Base-by-base conservation (phyloP, 768 basidiomycete species). In the Boletus vermiculosoides region DNA sequence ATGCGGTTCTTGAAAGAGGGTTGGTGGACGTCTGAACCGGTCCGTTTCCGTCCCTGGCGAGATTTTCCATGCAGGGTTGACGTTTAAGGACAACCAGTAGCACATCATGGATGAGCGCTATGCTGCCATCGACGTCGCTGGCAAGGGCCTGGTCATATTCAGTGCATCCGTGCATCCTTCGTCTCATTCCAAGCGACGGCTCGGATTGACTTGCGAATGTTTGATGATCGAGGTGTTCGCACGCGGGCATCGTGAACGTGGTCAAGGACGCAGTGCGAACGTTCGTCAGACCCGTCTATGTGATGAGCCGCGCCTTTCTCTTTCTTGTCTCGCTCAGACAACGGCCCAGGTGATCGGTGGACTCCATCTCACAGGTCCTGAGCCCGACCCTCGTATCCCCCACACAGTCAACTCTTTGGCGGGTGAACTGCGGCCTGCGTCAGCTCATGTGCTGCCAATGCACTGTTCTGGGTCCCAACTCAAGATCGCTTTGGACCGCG, bases 191-290 rank as follows among this genome's bases (percentile, higher is more conserved):
- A 18, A 18, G 37, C 28, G 11, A 28, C n/a, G 3, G 23, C 31
- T 47, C 20, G 25, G 37, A 50, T 48, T 44, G 20, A 54, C 30
- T 1, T 20, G 28, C 13, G 23, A 42, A 34, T 28, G 2, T 44
- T 49, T 16, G 47, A 18, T 18, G 31, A 46, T 16, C 51, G 41
- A 83, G 82, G 30, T 86, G 84, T 61, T 85, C 84, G 7, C 91
- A 93, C 72, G 91, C 92, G 4, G 92, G 91, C 1, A 91, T 93
- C 53, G 85, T 90, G 44, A 94, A 94, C 60, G 92, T 94, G 28
- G 75, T 89, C 53, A 85, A 78, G 60, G 85, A 91, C 64, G 91
- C 88, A 1, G 72, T 88, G 7, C 66, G 71, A 20, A 81, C 67
- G 28, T 85, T 92, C 64, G 71, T 76, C 40, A 75, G 89, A 54